phyloP scores from a whole-genome alignment of 495 filamentous ascomycete genomes.

The Rhypophila decipiens region DNA sequence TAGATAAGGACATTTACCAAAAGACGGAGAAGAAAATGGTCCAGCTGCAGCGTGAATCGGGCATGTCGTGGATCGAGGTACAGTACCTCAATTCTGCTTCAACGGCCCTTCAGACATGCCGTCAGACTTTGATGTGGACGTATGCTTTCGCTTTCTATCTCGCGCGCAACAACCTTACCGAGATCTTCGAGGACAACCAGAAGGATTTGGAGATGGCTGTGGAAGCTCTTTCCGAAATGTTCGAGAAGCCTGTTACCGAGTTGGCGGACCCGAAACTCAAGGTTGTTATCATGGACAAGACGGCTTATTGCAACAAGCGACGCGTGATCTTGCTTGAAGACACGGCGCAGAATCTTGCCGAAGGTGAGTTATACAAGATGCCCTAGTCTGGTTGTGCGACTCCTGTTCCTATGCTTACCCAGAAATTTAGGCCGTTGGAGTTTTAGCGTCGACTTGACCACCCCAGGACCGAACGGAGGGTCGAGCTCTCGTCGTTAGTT shows the following conservation, averaged over 20 bases:
- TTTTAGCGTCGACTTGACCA: slow-evolving; percentile 38
- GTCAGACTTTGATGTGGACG: slow-evolving; percentile 97
- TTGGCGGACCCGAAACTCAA: slow-evolving; percentile 67
- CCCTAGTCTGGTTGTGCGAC: background rate
- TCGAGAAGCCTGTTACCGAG: slow-evolving; percentile 86
- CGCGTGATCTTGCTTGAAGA: slow-evolving; percentile 83
- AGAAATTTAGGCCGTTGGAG: slow-evolving; percentile 34
- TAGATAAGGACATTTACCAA: slow-evolving; percentile 90
- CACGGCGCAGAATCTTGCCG: slow-evolving; percentile 83
- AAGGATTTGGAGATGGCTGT: slow-evolving; percentile 97
- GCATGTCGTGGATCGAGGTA: slow-evolving; percentile 98
- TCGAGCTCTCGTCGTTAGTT: slow-evolving; percentile 16
- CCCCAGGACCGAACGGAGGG: slow-evolving; percentile 7
- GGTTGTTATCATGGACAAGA: slow-evolving; percentile 98
- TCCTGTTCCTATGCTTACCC: background rate
- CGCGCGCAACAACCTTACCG: slow-evolving; percentile 86
- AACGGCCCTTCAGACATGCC: slow-evolving; percentile 88
- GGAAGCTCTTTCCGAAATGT: slow-evolving; percentile 92
- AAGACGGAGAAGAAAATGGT: slow-evolving; percentile 99
- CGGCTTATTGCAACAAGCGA: slow-evolving; percentile 88
- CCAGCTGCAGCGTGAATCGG: slow-evolving; percentile 81
- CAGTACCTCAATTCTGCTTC: slow-evolving; percentile 92
- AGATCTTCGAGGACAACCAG: slow-evolving; percentile 98
- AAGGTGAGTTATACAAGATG: slow-evolving; percentile 54
- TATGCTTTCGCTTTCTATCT: slow-evolving; percentile 98